Evolutionary conservation across 345 rosid genomes (phyloP), one percentile per base, ranked within the genome.

Genomic region (Excoecaria agallocha): DNA sequence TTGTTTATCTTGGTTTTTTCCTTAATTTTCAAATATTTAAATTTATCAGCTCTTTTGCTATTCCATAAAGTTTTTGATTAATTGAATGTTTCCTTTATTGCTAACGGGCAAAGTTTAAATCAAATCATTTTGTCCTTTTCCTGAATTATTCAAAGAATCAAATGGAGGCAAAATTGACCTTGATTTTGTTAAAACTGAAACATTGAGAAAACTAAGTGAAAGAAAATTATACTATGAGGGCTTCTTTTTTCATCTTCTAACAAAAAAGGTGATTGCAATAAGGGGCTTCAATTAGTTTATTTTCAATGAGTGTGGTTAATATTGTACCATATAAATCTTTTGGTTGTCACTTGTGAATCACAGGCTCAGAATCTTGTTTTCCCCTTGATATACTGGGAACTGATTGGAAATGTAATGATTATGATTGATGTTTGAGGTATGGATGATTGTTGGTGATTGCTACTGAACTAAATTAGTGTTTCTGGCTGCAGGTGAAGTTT

Each of bases 401-500:
- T 15, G 1, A 15, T 19, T n/a, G 54, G 30, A 41, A 51, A 62
- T 66, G 52, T n/a, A 64, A 57, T 43, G 6, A 3, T 25, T 20
- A 38, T 50, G 58, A 49, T 57, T 57, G 67, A 54, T 55, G 63
- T 56, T 63, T 65, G 22, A 56, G 45, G 15, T 20, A 51, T 20
- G 77, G 67, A 65, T 39, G 52, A 52, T 63, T 41, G 59, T 59
- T 45, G 67, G 69, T 39, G 52, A 52, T 63, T 41, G 59, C 52
- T 45, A 61, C 19, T 78, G 64, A 65, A 45, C 35, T 70, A 12
- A 68, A 35, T 75, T 48, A 65, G 17, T 39, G 61, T 58, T 49
- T 37, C 75, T 76, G 77, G 66, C 74, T 83, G 79, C 80, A 91
- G 96, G 93, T 69, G 96, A 91, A 80, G 89, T 91, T 77, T 86